Evolutionary conservation across 257 asterid species (phyloP), one percentile per base, ranked within the genome.

Genomic region (Gynochthodes officinalis): DNA sequence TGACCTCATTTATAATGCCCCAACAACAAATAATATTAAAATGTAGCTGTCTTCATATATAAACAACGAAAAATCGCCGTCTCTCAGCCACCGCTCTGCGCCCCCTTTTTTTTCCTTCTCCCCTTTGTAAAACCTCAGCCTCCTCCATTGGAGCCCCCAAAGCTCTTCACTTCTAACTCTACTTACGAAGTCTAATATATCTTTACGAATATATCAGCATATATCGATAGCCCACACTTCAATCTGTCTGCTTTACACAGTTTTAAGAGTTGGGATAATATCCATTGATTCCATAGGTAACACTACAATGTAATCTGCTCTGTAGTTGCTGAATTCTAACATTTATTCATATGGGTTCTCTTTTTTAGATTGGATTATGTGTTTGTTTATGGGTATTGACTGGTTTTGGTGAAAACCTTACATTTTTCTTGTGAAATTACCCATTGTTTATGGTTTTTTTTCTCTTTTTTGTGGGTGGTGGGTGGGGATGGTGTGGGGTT

Each of bases 81-180:
- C 76, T 61, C 69, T 44, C 55, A 27, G 75, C 75, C 75, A 58
- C 68, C 58, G 58, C 75, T 71, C 57, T 58, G 9, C 50, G 35
- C 61, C 60, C 59, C 19, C 16, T n/a, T 2, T 6, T 5, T 59
- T 16, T 16, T 32, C 58, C 61, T 59, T 59, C 49, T 23, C 33
- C 50, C 55, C 44, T 57, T 69, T 30, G 69, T 64, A n/a, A 64
- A 64, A 64, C 69, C 69, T 64, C 72, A 67, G 59, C 72, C 55
- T 52, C 72, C 52, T 11, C 40, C 46, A 62, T 33, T 62, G 53
- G 21, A 15, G 2, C 2, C 73, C 7, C 61, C 25, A 50, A 19
- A n/a, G n/a, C n/a, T n/a, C 73, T 54, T 14, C 40, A 28, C 32
- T 13, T 40, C 25, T 28, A 64, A 40, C 52, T 37, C 50, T 13